A percentile compares a stretch with the other conserved stretches of the same genome.
Conservation (phyloP, 2,329 filamentous ascomycete genomes). For the Chrysoporthe puriensis region DNA sequence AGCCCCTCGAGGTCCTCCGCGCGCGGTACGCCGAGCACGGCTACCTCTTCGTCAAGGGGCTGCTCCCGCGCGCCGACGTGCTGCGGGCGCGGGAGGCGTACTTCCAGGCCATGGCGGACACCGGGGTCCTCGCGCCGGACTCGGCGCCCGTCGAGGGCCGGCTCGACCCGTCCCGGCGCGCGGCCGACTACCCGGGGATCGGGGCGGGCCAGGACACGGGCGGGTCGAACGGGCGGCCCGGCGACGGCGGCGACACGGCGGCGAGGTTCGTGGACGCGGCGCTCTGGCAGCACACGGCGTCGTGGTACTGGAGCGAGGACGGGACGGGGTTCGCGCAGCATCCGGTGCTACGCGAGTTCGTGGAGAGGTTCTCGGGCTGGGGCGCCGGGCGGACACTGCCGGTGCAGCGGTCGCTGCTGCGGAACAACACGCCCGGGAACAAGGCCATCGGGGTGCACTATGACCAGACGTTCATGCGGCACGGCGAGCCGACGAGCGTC, state of each 20-base stretch:
- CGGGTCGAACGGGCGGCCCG: too few species aligned
- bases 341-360: constrained; percentile 51
- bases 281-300: constrained; percentile 55
- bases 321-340: constrained; percentile 47
- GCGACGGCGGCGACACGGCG: constrained; percentile 23
- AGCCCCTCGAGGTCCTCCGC: constrained; percentile 27
- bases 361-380: constrained; percentile 48
- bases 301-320: constrained; percentile 58
- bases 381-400: constrained; percentile 44
- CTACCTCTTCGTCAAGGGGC: constrained; percentile 58
- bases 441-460: constrained; percentile 65
- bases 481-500: constrained; percentile 57
- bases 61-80: constrained; percentile 57
- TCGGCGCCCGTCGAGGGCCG: constrained; percentile 56
- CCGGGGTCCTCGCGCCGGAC: constrained; percentile 58
- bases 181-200: constrained; percentile 54
- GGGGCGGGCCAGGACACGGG: constrained; percentile 50
- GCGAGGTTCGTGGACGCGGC: constrained; percentile 43
- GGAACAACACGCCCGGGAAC: constrained; percentile 60
- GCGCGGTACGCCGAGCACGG: constrained; percentile 42
- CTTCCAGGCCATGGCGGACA: constrained; percentile 57
- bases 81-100: constrained; percentile 55
- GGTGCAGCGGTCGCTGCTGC: constrained; percentile 53
- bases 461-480: constrained; percentile 60
- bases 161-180: constrained; percentile 49